Evolutionary conservation across 768 basidiomycete genomes (phyloP).

Genomic region (Strobilomyces echinocephalus): DNA sequence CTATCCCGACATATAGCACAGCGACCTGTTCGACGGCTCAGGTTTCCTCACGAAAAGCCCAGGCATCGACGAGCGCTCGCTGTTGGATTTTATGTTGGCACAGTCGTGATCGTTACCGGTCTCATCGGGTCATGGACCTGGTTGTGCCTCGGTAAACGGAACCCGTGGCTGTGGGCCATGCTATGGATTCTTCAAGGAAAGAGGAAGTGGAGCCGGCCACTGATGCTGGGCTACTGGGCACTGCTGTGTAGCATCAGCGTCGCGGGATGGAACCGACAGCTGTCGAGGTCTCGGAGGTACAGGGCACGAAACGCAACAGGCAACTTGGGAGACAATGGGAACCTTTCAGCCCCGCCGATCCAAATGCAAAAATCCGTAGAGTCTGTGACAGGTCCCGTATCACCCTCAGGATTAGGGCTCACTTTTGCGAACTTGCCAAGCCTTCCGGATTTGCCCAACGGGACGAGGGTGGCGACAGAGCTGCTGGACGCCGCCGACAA

Average conservation of each 20-base stretch:
- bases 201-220: slow-evolving; percentile 73
- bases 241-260: slow-evolving; percentile 76
- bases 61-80: slow-evolving; percentile 81
- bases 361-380: slow-evolving; percentile 21
- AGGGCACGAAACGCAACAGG: slow-evolving; percentile 41
- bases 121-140: slow-evolving; percentile 90
- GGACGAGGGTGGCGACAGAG: slow-evolving; percentile 56
- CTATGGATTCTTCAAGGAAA: slow-evolving; percentile 74
- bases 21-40: slow-evolving; percentile 75
- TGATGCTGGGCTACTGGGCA: slow-evolving; percentile 82
- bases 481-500: slow-evolving; percentile 85
- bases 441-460: slow-evolving; percentile 48
- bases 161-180: slow-evolving; percentile 86
- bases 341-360: slow-evolving; percentile 25
- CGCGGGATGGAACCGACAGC: slow-evolving; percentile 90
- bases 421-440: slow-evolving; percentile 46
- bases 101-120: slow-evolving; percentile 71
- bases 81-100: slow-evolving; percentile 74
- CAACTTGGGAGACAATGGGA: slow-evolving; percentile 34
- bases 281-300: slow-evolving; percentile 71
- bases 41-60: slow-evolving; percentile 76
- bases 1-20: slow-evolving; percentile 90
- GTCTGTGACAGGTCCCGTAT: slow-evolving; percentile 1
- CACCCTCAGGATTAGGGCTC: slow-evolving; percentile 30
- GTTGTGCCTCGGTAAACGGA: slow-evolving; percentile 73